Conservation (phyloP, 78 protist genomes). For the Dictyostelium citrinum region DNA sequence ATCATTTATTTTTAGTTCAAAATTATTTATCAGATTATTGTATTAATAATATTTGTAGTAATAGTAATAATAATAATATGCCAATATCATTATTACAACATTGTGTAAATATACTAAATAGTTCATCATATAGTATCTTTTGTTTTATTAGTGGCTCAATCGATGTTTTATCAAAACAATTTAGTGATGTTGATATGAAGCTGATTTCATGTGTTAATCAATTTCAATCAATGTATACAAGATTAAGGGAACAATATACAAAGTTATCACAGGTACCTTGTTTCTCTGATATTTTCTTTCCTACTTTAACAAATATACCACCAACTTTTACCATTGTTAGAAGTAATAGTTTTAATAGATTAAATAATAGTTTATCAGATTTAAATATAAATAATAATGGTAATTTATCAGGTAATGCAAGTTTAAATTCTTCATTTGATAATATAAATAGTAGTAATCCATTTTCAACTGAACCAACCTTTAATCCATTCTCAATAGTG, state of each 20-base stretch:
- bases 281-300: conserved; percentile 53
- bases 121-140: conserved; percentile 37
- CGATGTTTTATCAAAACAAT: not conserved
- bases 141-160: conserved; percentile 37
- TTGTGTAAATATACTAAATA: conserved; percentile 36
- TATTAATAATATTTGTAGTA: no score
- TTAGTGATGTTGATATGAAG: not conserved
- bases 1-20: conserved; percentile 18
- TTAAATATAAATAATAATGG: not conserved
- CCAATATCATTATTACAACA: not conserved
- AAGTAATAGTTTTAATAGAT: not conserved
- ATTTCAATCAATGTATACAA: conserved; percentile 4
- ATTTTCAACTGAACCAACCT: conserved; percentile 31
- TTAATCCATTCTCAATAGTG: conserved; percentile 53
- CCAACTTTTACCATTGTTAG: not conserved
- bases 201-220: not conserved
- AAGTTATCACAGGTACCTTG: not conserved
- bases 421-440: not conserved
- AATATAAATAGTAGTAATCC: conserved; percentile 2
- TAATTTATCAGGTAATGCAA: not conserved
- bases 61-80: not conserved
- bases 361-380: not conserved
- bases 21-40: not conserved
- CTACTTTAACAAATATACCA: conserved; percentile 28
- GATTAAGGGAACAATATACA: conserved; percentile 14